A percentile compares a stretch with the other conserved stretches of the same genome.
Evolutionary conservation across 441 rosid genomes (phyloP).

Genomic region (Gossypium gossypioides): DNA sequence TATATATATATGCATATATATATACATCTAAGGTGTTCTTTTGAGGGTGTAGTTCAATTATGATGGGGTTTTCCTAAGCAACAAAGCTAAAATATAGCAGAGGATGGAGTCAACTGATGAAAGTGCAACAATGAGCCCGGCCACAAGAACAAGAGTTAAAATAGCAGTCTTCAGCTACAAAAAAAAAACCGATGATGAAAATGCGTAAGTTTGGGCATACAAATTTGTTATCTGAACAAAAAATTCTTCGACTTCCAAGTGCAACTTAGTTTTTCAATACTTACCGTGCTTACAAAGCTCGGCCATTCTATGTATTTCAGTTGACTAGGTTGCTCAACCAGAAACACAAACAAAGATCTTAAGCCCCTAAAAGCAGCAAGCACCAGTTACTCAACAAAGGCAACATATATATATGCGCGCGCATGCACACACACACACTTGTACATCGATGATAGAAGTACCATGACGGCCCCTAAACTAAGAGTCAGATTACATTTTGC

Average conservation of each 20-base stretch:
- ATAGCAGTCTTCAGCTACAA: constrained; percentile 78
- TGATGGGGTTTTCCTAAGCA: constrained; percentile 49
- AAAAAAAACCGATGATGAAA: constrained; percentile 8
- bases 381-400: neutral
- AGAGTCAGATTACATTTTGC: no score
- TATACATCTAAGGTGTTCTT: neutral
- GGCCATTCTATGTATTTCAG: constrained; percentile 87
- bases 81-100: constrained; percentile 43
- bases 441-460: neutral
- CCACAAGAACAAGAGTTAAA: constrained; percentile 64
- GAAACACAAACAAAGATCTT: constrained; percentile 31
- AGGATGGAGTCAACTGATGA: constrained; percentile 64
- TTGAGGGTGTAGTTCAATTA: neutral
- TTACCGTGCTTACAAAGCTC: constrained; percentile 59
- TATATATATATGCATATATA: neutral
- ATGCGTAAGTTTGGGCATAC: neutral
- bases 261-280: neutral
- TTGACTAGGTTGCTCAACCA: constrained; percentile 54
- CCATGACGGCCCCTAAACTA: no score
- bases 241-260: neutral
- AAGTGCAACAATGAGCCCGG: constrained; percentile 58
- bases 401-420: neutral
- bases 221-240: neutral
- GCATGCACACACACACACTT: neutral
- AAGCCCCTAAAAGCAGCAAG: constrained; percentile 39